A percentile compares a stretch with the other conserved stretches of the same genome.
Conservation (phyloP, 2,329 filamentous ascomycete genomes). For the Cladophialophora yegresii region DNA sequence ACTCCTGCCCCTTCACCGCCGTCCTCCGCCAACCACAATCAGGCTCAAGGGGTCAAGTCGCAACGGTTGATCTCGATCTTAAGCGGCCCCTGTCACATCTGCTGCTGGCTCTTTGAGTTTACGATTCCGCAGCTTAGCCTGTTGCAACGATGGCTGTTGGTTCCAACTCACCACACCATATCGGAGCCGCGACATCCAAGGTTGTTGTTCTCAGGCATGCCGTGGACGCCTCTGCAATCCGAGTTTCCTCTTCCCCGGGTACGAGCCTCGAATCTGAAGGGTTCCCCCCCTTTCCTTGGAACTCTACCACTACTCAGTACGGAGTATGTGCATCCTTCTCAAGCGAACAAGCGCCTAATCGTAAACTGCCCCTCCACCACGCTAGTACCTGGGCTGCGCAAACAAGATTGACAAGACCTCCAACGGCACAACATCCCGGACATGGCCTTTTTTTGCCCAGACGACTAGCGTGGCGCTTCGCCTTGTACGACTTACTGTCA, state of each 20-base stretch:
- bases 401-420: not conserved
- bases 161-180: not conserved
- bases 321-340: not conserved
- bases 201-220: not conserved
- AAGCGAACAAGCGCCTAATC: not conserved
- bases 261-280: not conserved
- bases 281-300: not conserved
- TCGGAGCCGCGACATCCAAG: not conserved
- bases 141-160: not conserved
- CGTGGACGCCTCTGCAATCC: too few species aligned
- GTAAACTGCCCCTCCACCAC: not conserved
- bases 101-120: slow-evolving; percentile 1
- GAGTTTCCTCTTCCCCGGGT: not conserved
- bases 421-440: not conserved
- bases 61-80: slow-evolving; percentile 17
- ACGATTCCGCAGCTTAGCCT: not conserved
- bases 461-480: not conserved
- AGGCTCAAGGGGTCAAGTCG: slow-evolving; percentile 4
- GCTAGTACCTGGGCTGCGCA: not conserved
- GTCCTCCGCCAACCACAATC: not conserved
- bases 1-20: too few species aligned
- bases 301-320: not conserved
- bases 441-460: not conserved
- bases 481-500: not conserved
- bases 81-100: slow-evolving; percentile 14